Base-by-base conservation (phyloP, 768 basidiomycete genomes). In the Serendipita indica region DNA sequence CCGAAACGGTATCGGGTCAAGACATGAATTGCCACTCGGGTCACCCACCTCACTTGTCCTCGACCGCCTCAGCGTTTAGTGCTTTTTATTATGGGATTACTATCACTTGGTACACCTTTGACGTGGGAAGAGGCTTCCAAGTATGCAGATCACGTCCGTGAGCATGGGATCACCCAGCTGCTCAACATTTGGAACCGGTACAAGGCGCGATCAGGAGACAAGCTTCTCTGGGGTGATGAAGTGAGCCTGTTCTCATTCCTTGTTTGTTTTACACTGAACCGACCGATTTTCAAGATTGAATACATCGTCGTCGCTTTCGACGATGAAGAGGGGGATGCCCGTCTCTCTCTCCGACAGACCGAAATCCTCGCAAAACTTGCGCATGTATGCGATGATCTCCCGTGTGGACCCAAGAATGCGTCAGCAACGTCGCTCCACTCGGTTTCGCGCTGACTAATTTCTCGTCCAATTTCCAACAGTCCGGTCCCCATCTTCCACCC, bases 171-270 rank as follows among this genome's bases (percentile, higher is more conserved):
- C 66, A 83, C 86, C 4, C 96, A 99, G 71, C 94, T 99, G 69
- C 71, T 99, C 58, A 79, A 93, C 65, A 89, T 82, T 54, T 99
- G 92, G 91, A 82, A 92, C 67, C 80, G 83, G 49, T 76, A 93
- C 67, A 98, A 96, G 77, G 86, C 89, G 67, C 77, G 89, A 63
- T 79, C 80, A 20, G 93, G 92, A 1, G 92, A 98, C 66, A 87
- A 90, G 63, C 74, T 99, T 30, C 77, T 96, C 10, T 99, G 96
- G 96, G 96, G 96, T 16, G 96, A 99, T 67, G 96, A 99, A 85
- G 94, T 94, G 69, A 59, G 71, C 64, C 45, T 39, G 39, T 39
- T 41, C 46, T 57, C 28, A 20, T 22, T 33, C 33, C 60, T 54
- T 16, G 32, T 56, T 56, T 34, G 16, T 12, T 14, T 35, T 34